Evolutionary conservation across 2,329 filamentous ascomycete species (phyloP).

Genomic region (Sporothrix curviconia): DNA sequence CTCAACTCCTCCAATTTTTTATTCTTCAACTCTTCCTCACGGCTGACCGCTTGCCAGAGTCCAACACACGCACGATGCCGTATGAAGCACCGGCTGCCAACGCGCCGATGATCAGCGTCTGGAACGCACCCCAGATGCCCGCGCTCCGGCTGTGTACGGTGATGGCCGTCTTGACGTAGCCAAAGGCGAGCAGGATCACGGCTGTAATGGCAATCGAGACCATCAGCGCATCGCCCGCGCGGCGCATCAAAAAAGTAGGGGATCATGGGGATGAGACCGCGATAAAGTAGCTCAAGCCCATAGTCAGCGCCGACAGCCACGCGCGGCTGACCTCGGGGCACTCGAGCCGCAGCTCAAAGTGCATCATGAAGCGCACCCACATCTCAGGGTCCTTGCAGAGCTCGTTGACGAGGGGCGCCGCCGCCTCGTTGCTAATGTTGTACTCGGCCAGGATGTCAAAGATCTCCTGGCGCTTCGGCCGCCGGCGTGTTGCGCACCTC

Average conservation of each 20-base stretch:
- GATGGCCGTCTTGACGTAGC: constrained; percentile 57
- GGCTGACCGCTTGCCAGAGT: constrained; percentile 25
- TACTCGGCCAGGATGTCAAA: constrained; percentile 43
- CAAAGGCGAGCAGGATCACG: constrained; percentile 55
- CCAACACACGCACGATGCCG: constrained; percentile 52
- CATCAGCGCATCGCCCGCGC: constrained; percentile 44
- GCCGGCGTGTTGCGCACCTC: constrained; percentile 36
- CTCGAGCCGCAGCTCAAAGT: constrained; percentile 47
- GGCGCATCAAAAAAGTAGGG: constrained; percentile 58
- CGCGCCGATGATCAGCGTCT: constrained; percentile 60
- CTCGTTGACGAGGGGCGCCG: constrained; percentile 42
- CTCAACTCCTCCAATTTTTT: not conserved
- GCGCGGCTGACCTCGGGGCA: constrained; percentile 38
- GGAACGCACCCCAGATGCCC: constrained; percentile 52
- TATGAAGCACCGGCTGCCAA: constrained; percentile 62
- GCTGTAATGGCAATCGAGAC: constrained; percentile 56
- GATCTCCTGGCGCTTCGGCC: constrained; percentile 39
- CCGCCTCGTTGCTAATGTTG: constrained; percentile 37
- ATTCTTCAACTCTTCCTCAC: not conserved
- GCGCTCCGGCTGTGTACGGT: constrained; percentile 45
- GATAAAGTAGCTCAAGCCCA: constrained; percentile 62
- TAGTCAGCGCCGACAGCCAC: constrained; percentile 55
- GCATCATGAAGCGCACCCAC: constrained; percentile 54
- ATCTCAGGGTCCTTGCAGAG: constrained; percentile 41
- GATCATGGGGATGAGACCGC: constrained; percentile 62